phyloP scores from a whole-genome alignment of 1,284 basidiomycete species.

The Paramarasmius palmivorus region DNA sequence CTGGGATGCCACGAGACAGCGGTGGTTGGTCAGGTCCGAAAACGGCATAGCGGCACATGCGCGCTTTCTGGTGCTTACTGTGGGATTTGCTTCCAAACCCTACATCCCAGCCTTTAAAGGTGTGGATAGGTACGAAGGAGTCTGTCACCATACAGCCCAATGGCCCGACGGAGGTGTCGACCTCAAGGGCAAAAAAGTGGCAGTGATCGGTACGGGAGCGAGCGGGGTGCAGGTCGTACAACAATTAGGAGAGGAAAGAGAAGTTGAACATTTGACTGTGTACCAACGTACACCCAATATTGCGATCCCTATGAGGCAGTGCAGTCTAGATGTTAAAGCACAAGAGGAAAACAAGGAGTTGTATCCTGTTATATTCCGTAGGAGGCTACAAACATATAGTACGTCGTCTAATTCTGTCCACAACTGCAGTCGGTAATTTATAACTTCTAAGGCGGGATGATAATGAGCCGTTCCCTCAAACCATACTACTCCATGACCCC shows the following conservation, averaged over 20 bases:
- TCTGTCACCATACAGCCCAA: constrained; percentile 21
- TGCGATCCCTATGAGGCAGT: constrained; percentile 25
- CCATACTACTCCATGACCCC: no score
- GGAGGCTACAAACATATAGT: constrained; percentile 21
- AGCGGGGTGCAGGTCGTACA: constrained; percentile 28
- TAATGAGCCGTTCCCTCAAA: no score
- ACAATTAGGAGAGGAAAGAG: constrained; percentile 18
- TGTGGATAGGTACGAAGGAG: constrained; percentile 25
- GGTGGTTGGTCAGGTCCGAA: constrained; percentile 23
- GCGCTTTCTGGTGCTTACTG: constrained; percentile 22
- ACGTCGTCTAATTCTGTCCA: no score
- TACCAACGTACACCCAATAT: constrained; percentile 29
- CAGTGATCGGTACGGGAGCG: constrained; percentile 28
- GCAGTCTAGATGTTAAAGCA: constrained; percentile 10
- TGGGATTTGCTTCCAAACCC: constrained; percentile 20
- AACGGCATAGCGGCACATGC: constrained; percentile 16
- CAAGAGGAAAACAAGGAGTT: constrained; percentile 21
- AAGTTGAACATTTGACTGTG: constrained; percentile 23
- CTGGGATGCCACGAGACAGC: constrained; percentile 20
- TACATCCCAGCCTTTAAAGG: constrained; percentile 21
- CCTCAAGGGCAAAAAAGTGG: constrained; percentile 22
- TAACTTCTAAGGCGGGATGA: no score
- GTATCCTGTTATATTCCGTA: constrained; percentile 20
- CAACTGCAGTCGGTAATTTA: no score
- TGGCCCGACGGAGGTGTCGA: constrained; percentile 25